phyloP scores from a whole-genome alignment of 2,329 filamentous ascomycete species.

The Zasmidium cellare region DNA sequence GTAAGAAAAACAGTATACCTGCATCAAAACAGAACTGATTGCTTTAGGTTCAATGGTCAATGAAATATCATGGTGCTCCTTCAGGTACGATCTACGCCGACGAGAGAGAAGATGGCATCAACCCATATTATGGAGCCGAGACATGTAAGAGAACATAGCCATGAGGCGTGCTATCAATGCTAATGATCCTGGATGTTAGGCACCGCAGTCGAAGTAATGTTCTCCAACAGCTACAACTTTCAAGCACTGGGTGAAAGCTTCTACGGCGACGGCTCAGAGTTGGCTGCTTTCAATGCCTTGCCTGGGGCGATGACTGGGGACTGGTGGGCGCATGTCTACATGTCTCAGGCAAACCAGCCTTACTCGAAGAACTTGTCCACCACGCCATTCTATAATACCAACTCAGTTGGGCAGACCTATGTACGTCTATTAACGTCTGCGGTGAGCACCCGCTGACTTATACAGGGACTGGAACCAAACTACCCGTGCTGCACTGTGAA shows the following conservation, averaged over 20 bases:
- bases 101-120: constrained; percentile 48
- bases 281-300: constrained; percentile 56
- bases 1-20: constrained; percentile 26
- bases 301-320: constrained; percentile 53
- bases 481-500: constrained; percentile 61
- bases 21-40: no score
- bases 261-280: constrained; percentile 55
- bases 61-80: constrained; percentile 49
- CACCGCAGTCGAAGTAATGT: constrained; percentile 54
- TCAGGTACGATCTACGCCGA: constrained; percentile 53
- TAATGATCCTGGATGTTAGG: no score
- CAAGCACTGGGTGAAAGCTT: constrained; percentile 46
- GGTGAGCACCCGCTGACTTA: constrained; percentile 11
- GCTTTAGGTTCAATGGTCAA: constrained; percentile 41
- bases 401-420: constrained; percentile 48
- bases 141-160: constrained; percentile 36
- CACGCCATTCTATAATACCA: constrained; percentile 53
- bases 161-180: no score
- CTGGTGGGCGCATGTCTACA: constrained; percentile 60
- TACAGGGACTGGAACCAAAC: constrained; percentile 50
- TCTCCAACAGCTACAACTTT: constrained; percentile 52
- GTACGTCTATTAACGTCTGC: no score
- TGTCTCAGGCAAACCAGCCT: constrained; percentile 56
- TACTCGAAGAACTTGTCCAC: constrained; percentile 44
- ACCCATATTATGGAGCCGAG: constrained; percentile 46